Conservation (phyloP, 2,329 filamentous ascomycete species). For the Paraphoma sp. region DNA sequence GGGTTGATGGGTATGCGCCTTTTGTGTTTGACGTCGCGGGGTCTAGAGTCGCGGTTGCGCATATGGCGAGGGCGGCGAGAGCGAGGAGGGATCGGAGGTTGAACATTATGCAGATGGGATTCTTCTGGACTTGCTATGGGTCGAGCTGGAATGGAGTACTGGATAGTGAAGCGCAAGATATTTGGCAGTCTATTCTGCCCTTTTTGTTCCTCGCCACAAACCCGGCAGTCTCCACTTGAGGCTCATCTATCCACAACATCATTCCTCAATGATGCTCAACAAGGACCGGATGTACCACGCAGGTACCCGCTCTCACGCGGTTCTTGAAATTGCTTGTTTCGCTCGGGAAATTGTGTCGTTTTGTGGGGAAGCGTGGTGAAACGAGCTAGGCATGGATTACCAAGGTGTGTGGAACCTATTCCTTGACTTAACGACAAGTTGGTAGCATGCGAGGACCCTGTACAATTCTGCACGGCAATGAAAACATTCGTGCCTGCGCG, state of each 20-base stretch:
- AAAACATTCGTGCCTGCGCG: no score
- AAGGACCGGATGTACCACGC: not conserved
- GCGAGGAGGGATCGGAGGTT: constrained; percentile 6
- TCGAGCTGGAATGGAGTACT: not conserved
- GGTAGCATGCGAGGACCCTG: no score
- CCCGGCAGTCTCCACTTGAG: not conserved
- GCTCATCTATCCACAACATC: not conserved
- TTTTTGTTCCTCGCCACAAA: not conserved
- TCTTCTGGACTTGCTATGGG: not conserved
- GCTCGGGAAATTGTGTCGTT: not conserved
- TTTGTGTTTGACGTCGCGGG: constrained; percentile 49
- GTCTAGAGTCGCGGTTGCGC: constrained; percentile 43
- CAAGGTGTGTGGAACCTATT: no score
- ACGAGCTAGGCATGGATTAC: not conserved
- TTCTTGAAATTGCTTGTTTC: not conserved
- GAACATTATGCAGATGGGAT: not conserved
- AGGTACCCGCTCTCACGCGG: not conserved
- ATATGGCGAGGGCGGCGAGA: constrained; percentile 14
- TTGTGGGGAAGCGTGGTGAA: not conserved
- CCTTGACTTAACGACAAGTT: no score
- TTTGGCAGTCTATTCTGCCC: not conserved
- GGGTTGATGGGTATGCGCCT: constrained; percentile 34
- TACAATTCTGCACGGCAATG: no score
- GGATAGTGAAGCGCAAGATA: not conserved
- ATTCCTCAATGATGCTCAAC: not conserved